A percentile compares a stretch with the other conserved stretches of the same genome.
Evolutionary conservation across 176 grass and related monocot species (phyloP).

Genomic region (Oryza nivara): DNA sequence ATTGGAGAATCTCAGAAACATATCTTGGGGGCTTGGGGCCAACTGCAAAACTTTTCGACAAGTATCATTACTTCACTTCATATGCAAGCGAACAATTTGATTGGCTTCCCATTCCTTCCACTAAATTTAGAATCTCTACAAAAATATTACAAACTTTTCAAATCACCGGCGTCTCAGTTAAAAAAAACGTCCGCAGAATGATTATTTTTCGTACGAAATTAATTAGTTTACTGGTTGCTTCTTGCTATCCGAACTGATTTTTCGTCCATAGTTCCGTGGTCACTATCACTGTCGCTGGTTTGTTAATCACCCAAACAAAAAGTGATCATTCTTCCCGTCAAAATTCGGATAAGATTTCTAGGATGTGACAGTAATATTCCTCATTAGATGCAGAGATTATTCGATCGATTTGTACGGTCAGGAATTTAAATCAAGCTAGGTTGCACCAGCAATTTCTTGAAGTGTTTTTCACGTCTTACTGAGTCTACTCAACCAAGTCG

Average conservation of each 20-base stretch:
- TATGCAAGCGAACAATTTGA: conserved; percentile 11
- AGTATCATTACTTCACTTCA: conserved; percentile 16
- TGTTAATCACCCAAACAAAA: not conserved
- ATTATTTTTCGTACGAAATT: not conserved
- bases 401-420: not conserved
- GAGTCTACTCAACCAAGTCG: not conserved
- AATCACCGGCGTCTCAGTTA: not conserved
- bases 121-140: not conserved
- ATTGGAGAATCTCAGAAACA: not conserved
- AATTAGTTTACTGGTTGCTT: not conserved
- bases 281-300: not conserved
- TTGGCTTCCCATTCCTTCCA: not conserved
- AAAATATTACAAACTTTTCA: not conserved
- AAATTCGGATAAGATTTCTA: not conserved
- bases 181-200: not conserved
- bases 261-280: not conserved
- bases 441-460: not conserved
- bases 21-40: conserved; percentile 11
- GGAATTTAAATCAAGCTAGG: not conserved
- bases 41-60: not conserved
- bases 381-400: not conserved
- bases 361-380: not conserved
- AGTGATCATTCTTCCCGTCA: not conserved
- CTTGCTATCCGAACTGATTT: not conserved
- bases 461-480: not conserved